Base-by-base conservation (phyloP, 768 basidiomycete genomes). In the Lyophyllum atratum region DNA sequence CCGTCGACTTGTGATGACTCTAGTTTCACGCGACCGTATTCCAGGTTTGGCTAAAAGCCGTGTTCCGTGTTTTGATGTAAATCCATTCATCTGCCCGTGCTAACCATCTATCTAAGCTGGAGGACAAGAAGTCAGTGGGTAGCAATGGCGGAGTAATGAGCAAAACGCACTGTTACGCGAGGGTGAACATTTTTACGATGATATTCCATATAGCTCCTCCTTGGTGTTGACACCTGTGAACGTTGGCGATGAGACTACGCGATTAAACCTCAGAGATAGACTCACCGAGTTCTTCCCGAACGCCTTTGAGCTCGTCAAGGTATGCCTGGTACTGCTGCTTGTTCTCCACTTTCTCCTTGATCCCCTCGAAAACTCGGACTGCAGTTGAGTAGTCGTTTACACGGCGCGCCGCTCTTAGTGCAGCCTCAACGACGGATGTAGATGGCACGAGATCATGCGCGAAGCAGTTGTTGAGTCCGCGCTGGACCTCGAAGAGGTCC, bases 401-500 rank as follows among this genome's bases (percentile, higher is more conserved):
- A 63, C 95, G 85, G 62, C 97, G 81, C 21, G 92, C 85, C 55
- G 95, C 94, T 52, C 86, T 85, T 59, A 95, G 77, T 25, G 93
- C 93, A 60, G 92, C 90, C 76, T 95, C 93, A 53, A 95, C 76
- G 65, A 96, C 92, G 53, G 79, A 71, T 25, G 92, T 84, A 1
- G 92, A 84, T 4, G 94, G 94, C 14, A 97, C 95, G 61, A 97
- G 85, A 74, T 99, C 97, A 74, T 98, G 96, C 2, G 97, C 93
- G 72, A 99, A 99, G 80, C 95, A 98, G 83, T 99, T 99, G 83
- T 99, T 98, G 67, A 99, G 80, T 37, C 97, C 97, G 49, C 97
- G 92, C 77, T 99, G 96, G 62, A 99, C 90, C 80, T 99, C 97
- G 70, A 99, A 99, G 56, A 98, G 84, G 77, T 99, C 97, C 69